Evolutionary conservation across 169 alveolate genomes (phyloP), one percentile per base, ranked within the genome.

Genomic region (Miamiensis avidus): DNA sequence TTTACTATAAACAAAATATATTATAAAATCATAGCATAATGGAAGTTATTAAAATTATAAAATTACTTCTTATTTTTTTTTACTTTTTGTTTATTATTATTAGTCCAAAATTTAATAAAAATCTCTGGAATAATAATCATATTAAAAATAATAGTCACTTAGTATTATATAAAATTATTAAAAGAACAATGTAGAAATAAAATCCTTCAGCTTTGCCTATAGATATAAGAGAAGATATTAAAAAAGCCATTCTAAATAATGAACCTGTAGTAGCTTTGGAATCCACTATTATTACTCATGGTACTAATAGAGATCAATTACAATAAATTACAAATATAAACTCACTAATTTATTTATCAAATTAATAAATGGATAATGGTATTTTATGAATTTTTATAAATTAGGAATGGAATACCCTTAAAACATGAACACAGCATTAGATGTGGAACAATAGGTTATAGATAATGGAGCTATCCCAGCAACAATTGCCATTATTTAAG

Each of bases 281-380:
- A 88, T 90, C 96, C 69, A 96, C 98, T 29, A 96, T 96, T 82
- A 94, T 96, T 31, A 93, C 97, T 34, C 98, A 96, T 82, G 98
- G 84, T 79, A 65, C 34, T n/a, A 27, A 78, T 32, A 15, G 26
- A n/a, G 26, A 15, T 15, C 25, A 33, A 32, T 32, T n/a, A 73
- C 29, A n/a, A 65, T 26, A 65, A 25, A 65, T 25, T 25, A 25
- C 20, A 65, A 65, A 65, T 20, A 65, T 65, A 25, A 65, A 65
- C 26, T 65, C 74, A n/a, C n/a, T n/a, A n/a, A n/a, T n/a, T n/a
- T n/a, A n/a, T n/a, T n/a, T n/a, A n/a, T n/a, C n/a, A n/a, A n/a
- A n/a, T n/a, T n/a, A n/a, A n/a, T n/a, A 65, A 65, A 65, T 65
- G 74, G 26, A 65, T 65, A 26, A 65, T 25, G 26, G 20, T 65